Evolutionary conservation across 192 early-diverging fungal species (phyloP).

Genomic region (Coemansia sp.): DNA sequence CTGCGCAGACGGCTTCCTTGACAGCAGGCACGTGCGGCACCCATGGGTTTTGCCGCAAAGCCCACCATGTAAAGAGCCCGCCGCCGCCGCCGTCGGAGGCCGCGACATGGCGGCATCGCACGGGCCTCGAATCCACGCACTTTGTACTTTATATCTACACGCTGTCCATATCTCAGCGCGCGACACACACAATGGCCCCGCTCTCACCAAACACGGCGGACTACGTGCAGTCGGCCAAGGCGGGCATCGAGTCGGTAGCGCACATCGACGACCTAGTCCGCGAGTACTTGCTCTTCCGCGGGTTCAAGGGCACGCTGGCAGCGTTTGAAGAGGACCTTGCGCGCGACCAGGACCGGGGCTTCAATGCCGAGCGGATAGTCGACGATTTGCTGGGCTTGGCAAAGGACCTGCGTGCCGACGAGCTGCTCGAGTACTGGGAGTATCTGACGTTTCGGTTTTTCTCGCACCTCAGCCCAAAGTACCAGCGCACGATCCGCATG

Average conservation of each 20-base stretch:
- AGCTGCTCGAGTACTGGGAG: constrained; percentile 41
- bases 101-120: too few relatives aligned
- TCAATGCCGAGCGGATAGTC: constrained; percentile 29
- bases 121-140: too few relatives aligned
- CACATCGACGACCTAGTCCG: constrained; percentile 48
- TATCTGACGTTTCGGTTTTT: constrained; percentile 47
- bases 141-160: too few relatives aligned
- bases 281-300: constrained; percentile 48
- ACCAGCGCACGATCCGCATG: constrained; percentile 47
- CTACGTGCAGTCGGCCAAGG: constrained; percentile 43
- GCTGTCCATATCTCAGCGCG: too few relatives aligned
- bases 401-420: constrained; percentile 10
- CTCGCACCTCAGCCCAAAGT: constrained; percentile 51
- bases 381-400: constrained; percentile 44
- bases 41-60: too few relatives aligned
- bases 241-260: constrained; percentile 44
- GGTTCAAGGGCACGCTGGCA: constrained; percentile 35
- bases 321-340: constrained; percentile 36
- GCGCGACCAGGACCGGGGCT: constrained; percentile 45
- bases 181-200: constrained; percentile 20
- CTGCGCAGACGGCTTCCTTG: too few relatives aligned
- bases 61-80: too few relatives aligned
- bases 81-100: too few relatives aligned
- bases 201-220: constrained; percentile 22
- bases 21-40: too few relatives aligned